Evolutionary conservation across 768 basidiomycete genomes (phyloP), one percentile per base, ranked within the genome.

Genomic region (Psilocybe azurescens): DNA sequence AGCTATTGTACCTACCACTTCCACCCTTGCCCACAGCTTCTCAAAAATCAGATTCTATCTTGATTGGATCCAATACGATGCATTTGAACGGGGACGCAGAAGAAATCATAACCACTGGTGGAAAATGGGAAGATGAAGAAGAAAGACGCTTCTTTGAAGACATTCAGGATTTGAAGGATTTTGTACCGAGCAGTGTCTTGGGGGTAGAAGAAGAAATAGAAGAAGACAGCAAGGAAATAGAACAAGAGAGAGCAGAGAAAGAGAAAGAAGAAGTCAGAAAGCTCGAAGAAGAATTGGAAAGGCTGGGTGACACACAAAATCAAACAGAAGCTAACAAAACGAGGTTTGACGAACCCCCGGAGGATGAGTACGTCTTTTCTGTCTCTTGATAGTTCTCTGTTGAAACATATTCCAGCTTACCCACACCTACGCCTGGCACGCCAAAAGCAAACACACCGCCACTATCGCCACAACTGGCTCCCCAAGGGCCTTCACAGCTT

Each of bases 121-220:
- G 95, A 3, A 95, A 98, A 74, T 99, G 97, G 97, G 94, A 94
- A 74, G 97, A 99, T 67, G 97, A 99, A 66, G 97, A 99, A 77
- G 97, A 98, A 73, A 82, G 91, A 24, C 81, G 89, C 61, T 99
- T 97, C 75, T 99, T 90, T 67, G 97, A 98, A 71, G 95, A 98
- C 62, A 79, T 97, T 47, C 86, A 92, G 61, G 97, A 99, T 74
- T 73, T 98, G 56, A 90, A 90, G 61, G 94, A 97, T 61, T 94
- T 95, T 61, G 94, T 97, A 2, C 97, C 97, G 0, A 88, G 86
- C 53, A 90, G 88, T 55, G 85, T 99, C 41, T 80, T 99, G 18
- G 95, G 95, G 20, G 82, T 96, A 53, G 86, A 87, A 39, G 80
- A 79, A 7, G 82, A 84, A 52, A 56, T 67, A 3, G 72, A 74